These are phyloP conservation scores for Penicillium argentinense DNA, from an alignment of 495 filamentous ascomycete species.

Conservation along the genomic window DNA sequence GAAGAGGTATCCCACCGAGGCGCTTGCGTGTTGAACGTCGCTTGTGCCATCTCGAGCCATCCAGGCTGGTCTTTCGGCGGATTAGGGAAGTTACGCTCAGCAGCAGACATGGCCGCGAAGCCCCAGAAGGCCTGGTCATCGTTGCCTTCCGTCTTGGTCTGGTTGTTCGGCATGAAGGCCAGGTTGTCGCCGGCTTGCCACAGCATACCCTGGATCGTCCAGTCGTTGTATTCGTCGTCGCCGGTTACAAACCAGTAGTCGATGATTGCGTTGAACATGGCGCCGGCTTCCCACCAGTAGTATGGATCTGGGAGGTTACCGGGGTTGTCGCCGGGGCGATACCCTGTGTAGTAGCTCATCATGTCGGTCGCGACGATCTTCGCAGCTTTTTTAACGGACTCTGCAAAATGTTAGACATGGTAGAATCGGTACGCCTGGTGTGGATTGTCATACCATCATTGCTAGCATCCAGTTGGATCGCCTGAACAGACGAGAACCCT, in stretches of 20 bases:
- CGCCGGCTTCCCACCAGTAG: conserved; percentile 82
- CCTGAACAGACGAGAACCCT: conserved; percentile 15
- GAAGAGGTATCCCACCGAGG: conserved; percentile 65
- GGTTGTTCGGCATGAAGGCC: conserved; percentile 80
- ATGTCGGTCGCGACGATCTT: conserved; percentile 43
- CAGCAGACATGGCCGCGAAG: conserved; percentile 76
- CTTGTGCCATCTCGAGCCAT: conserved; percentile 81
- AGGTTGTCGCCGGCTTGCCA: conserved; percentile 67
- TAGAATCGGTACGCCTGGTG: too few species aligned
- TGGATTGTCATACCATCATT: conserved; percentile 13
- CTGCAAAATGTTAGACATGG: conserved; percentile 18
- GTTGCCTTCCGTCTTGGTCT: conserved; percentile 74
- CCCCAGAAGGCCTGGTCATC: conserved; percentile 90
- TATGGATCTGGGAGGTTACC: conserved; percentile 75
- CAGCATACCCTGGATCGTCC: conserved; percentile 64
- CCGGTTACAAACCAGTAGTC: conserved; percentile 85
- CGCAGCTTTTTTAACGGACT: conserved; percentile 48
- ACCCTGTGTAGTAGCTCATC: conserved; percentile 67
- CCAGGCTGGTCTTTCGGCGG: conserved; percentile 55
- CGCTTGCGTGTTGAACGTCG: conserved; percentile 74
- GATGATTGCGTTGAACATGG: conserved; percentile 72
- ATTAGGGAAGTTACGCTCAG: conserved; percentile 72
- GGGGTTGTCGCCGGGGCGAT: conserved; percentile 65
- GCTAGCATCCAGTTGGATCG: conserved; percentile 23
- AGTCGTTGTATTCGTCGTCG: conserved; percentile 69